phyloP scores from a whole-genome alignment of 768 basidiomycete species.

The Rhodocollybia butyracea region DNA sequence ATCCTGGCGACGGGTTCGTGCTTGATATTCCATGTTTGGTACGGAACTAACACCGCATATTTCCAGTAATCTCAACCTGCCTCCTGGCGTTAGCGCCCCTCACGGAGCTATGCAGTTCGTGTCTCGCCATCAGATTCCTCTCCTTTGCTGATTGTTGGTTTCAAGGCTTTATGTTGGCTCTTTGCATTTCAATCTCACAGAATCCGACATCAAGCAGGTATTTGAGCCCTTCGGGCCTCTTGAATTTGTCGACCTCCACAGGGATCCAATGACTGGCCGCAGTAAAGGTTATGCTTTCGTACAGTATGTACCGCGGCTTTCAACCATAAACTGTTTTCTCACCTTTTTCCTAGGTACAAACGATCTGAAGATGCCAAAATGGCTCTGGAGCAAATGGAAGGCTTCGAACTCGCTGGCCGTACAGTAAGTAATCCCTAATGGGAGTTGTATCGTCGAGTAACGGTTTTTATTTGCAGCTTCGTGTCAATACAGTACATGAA shows the following conservation, averaged over 20 bases:
- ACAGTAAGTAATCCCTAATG: constrained; percentile 54
- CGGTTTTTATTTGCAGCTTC: constrained; percentile 47
- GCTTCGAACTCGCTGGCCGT: constrained; percentile 94
- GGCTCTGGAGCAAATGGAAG: constrained; percentile 99
- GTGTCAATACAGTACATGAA: constrained; percentile 91
- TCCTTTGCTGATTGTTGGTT: constrained; percentile 3
- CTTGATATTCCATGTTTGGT: background rate
- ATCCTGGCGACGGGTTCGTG: constrained; percentile 83
- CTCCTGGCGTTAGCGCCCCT: constrained; percentile 79
- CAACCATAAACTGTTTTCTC: background rate
- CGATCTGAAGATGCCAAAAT: constrained; percentile 91
- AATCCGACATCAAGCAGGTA: constrained; percentile 97
- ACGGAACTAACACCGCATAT: constrained; percentile 12
- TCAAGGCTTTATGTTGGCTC: constrained; percentile 92
- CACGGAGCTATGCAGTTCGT: constrained; percentile 84
- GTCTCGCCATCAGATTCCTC: background rate
- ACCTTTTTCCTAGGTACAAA: constrained; percentile 59
- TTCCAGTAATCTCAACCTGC: constrained; percentile 71
- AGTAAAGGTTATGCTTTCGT: constrained; percentile 99
- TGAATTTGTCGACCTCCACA: constrained; percentile 97
- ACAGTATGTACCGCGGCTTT: constrained; percentile 63
- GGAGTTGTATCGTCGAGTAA: constrained; percentile 5
- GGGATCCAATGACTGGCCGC: constrained; percentile 90
- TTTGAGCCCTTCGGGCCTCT: constrained; percentile 98
- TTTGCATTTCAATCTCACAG: constrained; percentile 93